These are phyloP conservation scores for Leishmania turanica DNA, from an alignment of 208 protist genomes.

Conservation along the genomic window DNA sequence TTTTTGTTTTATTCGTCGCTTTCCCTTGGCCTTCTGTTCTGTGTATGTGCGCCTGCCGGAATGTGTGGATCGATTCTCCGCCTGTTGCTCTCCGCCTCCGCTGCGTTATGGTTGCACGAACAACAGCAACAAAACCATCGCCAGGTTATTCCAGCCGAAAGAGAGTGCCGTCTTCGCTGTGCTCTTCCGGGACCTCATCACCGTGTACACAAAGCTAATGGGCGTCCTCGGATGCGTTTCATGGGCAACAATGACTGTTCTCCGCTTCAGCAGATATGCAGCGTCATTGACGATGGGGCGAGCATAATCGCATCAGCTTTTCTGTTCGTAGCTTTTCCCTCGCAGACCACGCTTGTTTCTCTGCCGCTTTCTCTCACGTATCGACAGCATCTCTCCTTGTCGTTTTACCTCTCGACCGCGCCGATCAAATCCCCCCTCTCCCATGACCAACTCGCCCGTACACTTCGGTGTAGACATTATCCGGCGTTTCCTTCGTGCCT, in stretches of 20 bases:
- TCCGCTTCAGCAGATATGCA: background rate
- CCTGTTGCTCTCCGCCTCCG: background rate
- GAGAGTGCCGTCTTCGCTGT: background rate
- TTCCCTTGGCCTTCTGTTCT: background rate
- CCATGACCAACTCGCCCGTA: background rate
- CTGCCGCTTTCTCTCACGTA: background rate
- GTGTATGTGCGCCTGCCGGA: background rate
- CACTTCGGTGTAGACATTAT: background rate
- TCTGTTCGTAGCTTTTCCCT: background rate
- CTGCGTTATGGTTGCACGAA: background rate
- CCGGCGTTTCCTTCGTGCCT: background rate
- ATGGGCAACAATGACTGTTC: background rate
- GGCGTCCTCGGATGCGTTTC: background rate
- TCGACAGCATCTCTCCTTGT: background rate
- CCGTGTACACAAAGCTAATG: background rate
- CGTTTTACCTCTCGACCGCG: background rate
- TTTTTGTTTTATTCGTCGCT: slow-evolving; percentile 22
- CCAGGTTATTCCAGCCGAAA: background rate
- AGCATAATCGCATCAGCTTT: background rate
- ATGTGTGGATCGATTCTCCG: background rate
- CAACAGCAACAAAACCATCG: background rate
- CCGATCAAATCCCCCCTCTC: background rate
- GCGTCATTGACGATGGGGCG: background rate
- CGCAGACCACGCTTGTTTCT: background rate
- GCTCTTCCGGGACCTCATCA: background rate